phyloP scores from a whole-genome alignment of 805 yeast genomes.

The Candida nonsorbophila region DNA sequence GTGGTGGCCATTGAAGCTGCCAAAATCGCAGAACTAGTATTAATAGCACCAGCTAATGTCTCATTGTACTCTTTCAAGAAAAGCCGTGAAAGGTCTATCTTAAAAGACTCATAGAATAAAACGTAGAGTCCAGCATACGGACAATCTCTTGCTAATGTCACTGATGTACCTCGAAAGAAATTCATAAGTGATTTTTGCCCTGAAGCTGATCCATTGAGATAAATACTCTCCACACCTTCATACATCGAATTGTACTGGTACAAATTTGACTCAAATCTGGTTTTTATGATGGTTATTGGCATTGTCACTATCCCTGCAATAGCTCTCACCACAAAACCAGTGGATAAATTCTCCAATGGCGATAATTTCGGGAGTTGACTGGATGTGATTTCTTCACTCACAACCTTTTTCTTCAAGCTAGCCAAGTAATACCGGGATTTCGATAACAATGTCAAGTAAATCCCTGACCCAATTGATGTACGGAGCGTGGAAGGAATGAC shows the following conservation, averaged over 20 bases:
- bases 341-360: conserved; percentile 59
- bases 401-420: conserved; percentile 3
- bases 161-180: conserved; percentile 82
- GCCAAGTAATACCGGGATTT: conserved; percentile 51
- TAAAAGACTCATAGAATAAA: conserved; percentile 70
- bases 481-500: conserved; percentile 86
- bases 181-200: conserved; percentile 43
- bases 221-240: conserved; percentile 58
- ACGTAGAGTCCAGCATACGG: conserved; percentile 96
- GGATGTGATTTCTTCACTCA: conserved; percentile 5
- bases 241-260: conserved; percentile 63
- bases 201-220: conserved; percentile 23
- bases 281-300: conserved; percentile 92
- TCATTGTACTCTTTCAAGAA: conserved; percentile 21
- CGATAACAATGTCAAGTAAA: conserved; percentile 74
- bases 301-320: conserved; percentile 81
- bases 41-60: conserved; percentile 48
- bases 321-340: conserved; percentile 79
- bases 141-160: conserved; percentile 85
- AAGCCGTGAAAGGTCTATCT: conserved; percentile 36
- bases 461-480: conserved; percentile 85
- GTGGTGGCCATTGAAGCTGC: conserved; percentile 82
- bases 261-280: conserved; percentile 78
- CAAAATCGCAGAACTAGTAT: conserved; percentile 67
- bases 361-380: conserved; percentile 62